These are phyloP conservation scores for Durio zibethinus DNA, from an alignment of 345 rosid species.

Conservation along the genomic window DNA sequence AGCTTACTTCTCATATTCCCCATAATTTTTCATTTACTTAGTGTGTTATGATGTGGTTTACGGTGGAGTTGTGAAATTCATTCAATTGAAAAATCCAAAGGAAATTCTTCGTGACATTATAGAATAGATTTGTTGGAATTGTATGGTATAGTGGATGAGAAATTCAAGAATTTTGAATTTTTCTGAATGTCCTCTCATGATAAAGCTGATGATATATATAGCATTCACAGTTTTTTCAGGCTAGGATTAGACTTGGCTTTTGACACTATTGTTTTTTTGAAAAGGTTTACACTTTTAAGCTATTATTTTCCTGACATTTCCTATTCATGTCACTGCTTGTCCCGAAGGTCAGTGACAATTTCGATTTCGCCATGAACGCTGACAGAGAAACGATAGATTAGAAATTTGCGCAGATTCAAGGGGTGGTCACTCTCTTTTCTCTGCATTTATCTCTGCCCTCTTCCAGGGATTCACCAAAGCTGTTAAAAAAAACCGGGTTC, in stretches of 20 bases:
- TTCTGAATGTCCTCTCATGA: slow-evolving; percentile 1
- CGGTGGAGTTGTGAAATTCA: neutral
- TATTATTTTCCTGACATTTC: slow-evolving; percentile 4
- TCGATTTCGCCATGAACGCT: neutral
- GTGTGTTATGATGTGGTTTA: neutral
- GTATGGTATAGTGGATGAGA: neutral
- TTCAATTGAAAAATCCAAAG: slow-evolving; percentile 3
- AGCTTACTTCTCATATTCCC: neutral
- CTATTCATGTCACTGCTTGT: slow-evolving; percentile 6
- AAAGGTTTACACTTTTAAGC: neutral
- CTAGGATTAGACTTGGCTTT: neutral
- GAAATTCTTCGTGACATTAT: neutral
- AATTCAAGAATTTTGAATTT: slow-evolving; percentile 1
- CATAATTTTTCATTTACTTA: neutral
- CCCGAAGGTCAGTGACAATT: neutral
- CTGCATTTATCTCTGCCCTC: neutral
- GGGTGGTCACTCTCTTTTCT: neutral
- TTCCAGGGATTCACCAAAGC: slow-evolving; percentile 1
- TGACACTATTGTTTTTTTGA: neutral
- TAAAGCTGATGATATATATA: neutral
- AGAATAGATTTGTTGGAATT: neutral
- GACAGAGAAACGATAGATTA: neutral
- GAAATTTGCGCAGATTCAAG: slow-evolving; percentile 3
- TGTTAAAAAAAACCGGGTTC: neutral
- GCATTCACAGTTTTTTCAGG: neutral